Percentiles rank a stretch among this genome's conserved stretches.
Evolutionary conservation across 257 asterid genomes (phyloP).

Genomic region (Solanum etuberosum): DNA sequence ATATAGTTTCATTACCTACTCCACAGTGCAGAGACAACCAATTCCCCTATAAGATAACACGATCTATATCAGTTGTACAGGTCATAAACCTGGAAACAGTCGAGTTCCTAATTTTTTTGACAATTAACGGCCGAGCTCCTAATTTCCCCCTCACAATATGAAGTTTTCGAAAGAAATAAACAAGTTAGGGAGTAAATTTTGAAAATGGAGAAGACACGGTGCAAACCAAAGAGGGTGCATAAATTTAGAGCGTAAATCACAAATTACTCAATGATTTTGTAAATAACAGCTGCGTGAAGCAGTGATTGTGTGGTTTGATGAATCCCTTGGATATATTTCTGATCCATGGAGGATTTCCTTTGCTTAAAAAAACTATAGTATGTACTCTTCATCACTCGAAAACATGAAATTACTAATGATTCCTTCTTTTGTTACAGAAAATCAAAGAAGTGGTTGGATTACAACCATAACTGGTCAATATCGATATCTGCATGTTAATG

Average conservation of each 20-base stretch:
- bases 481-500: constrained; percentile 10
- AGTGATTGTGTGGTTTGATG: not conserved
- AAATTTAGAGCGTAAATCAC: not conserved
- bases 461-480: constrained; percentile 3
- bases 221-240: not conserved
- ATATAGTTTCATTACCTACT: not conserved
- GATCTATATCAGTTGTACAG: not conserved
- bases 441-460: not conserved
- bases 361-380: not conserved
- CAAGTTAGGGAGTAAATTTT: not conserved
- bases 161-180: not conserved
- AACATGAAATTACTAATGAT: not conserved
- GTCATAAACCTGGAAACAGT: not conserved
- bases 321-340: not conserved
- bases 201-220: not conserved
- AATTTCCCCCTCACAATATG: not conserved
- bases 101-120: not conserved
- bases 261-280: not conserved
- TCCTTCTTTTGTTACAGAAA: constrained; percentile 12
- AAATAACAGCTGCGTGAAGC: not conserved
- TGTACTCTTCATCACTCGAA: not conserved
- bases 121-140: not conserved
- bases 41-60: not conserved
- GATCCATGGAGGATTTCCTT: not conserved
- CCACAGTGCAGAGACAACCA: not conserved